phyloP scores from a whole-genome alignment of 2,329 filamentous ascomycete species.

The Hymenoscyphus infarciens region DNA sequence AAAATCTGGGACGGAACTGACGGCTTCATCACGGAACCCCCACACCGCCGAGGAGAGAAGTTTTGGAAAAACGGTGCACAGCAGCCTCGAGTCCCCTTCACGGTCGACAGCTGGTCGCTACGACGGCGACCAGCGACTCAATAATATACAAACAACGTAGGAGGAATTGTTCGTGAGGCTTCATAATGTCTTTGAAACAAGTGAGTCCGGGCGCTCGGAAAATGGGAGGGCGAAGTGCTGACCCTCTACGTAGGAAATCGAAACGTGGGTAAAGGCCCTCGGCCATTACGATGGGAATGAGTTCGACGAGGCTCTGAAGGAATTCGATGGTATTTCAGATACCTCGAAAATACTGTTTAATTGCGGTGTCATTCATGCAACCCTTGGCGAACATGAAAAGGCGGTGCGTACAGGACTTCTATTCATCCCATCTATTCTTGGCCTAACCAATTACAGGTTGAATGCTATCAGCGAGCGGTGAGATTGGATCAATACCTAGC shows the following conservation, averaged over 20 bases:
- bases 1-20: conserved; percentile 4
- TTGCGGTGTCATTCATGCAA: conserved; percentile 95
- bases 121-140: conserved; percentile 24
- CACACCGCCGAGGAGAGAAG: conserved; percentile 4
- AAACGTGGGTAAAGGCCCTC: conserved; percentile 93
- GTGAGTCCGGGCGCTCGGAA: conserved; percentile 30
- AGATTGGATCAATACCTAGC: conserved; percentile 91
- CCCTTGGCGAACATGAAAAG: conserved; percentile 90
- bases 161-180: conserved; percentile 13
- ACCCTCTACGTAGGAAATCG: conserved; percentile 70
- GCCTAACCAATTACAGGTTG: conserved; percentile 59
- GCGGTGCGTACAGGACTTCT: conserved; percentile 61
- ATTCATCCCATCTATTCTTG: conserved; percentile 6
- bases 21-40: conserved; percentile 14
- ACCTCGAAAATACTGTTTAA: conserved; percentile 99
- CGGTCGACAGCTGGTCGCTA: conserved; percentile 26
- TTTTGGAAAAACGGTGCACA: background rate
- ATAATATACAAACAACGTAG: conserved; percentile 6
- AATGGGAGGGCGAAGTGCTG: conserved; percentile 11
- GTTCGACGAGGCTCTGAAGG: conserved; percentile 81
- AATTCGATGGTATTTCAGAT: conserved; percentile 84
- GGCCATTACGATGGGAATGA: conserved; percentile 94
- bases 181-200: conserved; percentile 43
- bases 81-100: conserved; percentile 16
- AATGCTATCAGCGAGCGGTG: conserved; percentile 90